A percentile compares a stretch with the other conserved stretches of the same genome.
phyloP scores from a whole-genome alignment of 2,329 filamentous ascomycete genomes.

The Raffaelea albimanens region DNA sequence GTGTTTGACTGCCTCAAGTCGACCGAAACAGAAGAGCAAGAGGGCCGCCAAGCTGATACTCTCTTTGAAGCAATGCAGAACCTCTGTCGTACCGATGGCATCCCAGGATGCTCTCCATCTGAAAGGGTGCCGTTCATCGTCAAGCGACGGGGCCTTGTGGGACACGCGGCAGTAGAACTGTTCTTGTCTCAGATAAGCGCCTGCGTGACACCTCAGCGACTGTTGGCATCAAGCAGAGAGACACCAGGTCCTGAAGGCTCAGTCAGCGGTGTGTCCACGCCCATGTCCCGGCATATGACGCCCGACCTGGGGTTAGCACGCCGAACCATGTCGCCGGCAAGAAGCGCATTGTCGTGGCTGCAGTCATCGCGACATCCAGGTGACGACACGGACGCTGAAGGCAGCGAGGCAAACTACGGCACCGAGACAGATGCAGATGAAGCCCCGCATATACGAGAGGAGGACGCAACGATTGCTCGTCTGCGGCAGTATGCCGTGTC shows the following conservation, averaged over 20 bases:
- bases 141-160: conserved; percentile 8
- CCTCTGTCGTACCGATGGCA: conserved; percentile 6
- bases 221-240: not conserved
- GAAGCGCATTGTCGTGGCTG: no score
- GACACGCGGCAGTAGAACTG: conserved; percentile 7
- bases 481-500: conserved; percentile 24
- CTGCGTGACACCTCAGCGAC: conserved; percentile 7
- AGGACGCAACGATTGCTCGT: conserved; percentile 20
- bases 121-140: not conserved
- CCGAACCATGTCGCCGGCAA: no score
- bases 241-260: conserved; percentile 2
- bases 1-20: conserved; percentile 4
- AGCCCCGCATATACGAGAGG: no score
- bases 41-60: not conserved
- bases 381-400: no score
- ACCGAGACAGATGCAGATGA: conserved; percentile 7
- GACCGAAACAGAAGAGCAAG: not conserved
- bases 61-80: conserved; percentile 7
- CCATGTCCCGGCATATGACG: not conserved
- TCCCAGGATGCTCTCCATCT: not conserved
- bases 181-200: conserved; percentile 14
- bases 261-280: not conserved
- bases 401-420: not conserved
- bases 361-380: no score
- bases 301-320: not conserved